phyloP scores from a whole-genome alignment of 495 filamentous ascomycete genomes.

The Bathelium albidoporum region DNA sequence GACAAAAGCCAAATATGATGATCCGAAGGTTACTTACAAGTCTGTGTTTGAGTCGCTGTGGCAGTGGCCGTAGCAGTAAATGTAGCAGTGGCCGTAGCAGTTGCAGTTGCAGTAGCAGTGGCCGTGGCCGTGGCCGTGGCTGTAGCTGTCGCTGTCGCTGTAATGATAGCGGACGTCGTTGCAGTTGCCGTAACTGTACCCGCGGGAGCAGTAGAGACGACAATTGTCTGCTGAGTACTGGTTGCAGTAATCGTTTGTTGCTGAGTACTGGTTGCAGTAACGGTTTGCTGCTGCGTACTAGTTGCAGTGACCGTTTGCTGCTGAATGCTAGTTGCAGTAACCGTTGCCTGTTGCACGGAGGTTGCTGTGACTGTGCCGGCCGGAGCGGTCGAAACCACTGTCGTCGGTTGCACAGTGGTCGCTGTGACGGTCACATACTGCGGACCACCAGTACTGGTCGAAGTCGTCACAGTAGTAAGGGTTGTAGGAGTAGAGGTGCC shows the following conservation, averaged over 20 bases:
- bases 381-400: too few species aligned
- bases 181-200: conserved; percentile 9
- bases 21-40: neutral
- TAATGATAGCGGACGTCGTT: conserved; percentile 7
- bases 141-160: conserved; percentile 6
- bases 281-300: too few species aligned
- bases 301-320: too few species aligned
- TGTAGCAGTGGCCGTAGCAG: conserved; percentile 2
- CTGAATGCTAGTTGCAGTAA: too few species aligned
- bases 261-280: too few species aligned
- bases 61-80: neutral
- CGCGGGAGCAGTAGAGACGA: neutral
- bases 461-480: too few species aligned
- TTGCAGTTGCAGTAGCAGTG: conserved; percentile 10
- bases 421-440: neutral
- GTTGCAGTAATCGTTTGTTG: too few species aligned
- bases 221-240: neutral
- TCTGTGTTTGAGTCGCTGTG: neutral
- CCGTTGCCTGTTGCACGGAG: neutral
- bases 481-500: too few species aligned
- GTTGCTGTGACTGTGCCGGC: too few species aligned
- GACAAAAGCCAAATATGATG: too few species aligned
- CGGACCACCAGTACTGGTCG: too few species aligned
- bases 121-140: conserved; percentile 2
- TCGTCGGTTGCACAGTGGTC: too few species aligned